These are phyloP conservation scores for Fonsecaea multimorphosa DNA, from an alignment of 2,329 filamentous ascomycete species.

Conservation along the genomic window DNA sequence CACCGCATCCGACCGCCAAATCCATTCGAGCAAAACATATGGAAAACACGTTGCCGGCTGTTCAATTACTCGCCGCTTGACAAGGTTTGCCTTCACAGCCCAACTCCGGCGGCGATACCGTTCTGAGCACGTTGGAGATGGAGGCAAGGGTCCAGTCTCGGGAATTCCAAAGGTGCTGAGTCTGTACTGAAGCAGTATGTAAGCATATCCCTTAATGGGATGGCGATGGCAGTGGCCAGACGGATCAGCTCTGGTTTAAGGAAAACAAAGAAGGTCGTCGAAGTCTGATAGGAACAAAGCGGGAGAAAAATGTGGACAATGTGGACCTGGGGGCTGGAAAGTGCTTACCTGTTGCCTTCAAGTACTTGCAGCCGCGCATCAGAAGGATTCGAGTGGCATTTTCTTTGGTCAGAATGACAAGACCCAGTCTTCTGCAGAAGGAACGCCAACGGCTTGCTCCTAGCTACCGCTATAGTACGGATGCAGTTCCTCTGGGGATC, in stretches of 20 bases:
- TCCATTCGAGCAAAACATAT: not conserved
- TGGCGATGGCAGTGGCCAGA: not conserved
- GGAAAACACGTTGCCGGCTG: conserved; percentile 1
- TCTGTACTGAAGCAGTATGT: not conserved
- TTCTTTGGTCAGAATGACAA: not conserved
- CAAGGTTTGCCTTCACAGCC: not conserved
- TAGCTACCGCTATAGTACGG: too few relatives aligned
- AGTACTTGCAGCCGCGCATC: not conserved
- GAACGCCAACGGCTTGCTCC: not conserved
- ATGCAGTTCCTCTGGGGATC: not conserved
- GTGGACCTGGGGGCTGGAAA: not conserved
- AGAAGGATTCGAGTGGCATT: conserved; percentile 1
- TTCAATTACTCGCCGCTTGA: not conserved
- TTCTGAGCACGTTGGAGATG: not conserved
- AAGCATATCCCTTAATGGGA: not conserved
- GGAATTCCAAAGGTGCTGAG: not conserved
- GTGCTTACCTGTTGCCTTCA: not conserved
- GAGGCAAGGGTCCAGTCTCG: not conserved
- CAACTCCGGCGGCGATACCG: not conserved
- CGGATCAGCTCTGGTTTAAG: not conserved
- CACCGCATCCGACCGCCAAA: not conserved
- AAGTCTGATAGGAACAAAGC: conserved; percentile 4
- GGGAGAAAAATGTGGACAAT: conserved; percentile 2
- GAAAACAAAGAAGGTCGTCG: not conserved
- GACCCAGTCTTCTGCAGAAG: not conserved